These are phyloP conservation scores for Xanthoconium stramineum DNA, from an alignment of 768 basidiomycete genomes.

Conservation along the genomic window DNA sequence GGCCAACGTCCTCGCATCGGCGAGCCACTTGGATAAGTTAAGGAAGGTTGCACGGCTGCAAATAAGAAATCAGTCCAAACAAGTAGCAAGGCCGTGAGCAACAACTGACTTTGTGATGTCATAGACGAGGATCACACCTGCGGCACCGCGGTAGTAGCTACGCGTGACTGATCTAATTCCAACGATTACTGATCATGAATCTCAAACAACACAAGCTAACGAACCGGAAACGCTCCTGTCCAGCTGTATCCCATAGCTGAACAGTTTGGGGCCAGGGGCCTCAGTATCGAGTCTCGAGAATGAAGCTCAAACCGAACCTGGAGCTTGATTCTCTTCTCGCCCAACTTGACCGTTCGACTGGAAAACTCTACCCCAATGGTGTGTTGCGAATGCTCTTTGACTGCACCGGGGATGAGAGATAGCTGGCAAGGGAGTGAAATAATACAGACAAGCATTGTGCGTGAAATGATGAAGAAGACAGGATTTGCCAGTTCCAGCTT, in stretches of 20 bases:
- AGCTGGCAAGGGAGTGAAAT: not conserved
- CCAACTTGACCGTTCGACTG: constrained; percentile 87
- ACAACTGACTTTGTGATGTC: constrained; percentile 79
- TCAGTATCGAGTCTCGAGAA: constrained; percentile 7
- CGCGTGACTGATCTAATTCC: constrained; percentile 77
- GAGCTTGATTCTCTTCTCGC: constrained; percentile 92
- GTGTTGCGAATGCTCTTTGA: constrained; percentile 95
- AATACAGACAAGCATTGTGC: constrained; percentile 85
- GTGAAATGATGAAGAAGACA: constrained; percentile 96
- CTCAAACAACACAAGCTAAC: constrained; percentile 13
- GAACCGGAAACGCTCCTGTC: constrained; percentile 91
- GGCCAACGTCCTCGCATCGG: constrained; percentile 89
- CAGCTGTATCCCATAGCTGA: constrained; percentile 96
- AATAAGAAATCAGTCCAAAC: not conserved
- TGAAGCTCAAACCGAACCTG: constrained; percentile 56
- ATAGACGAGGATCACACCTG: constrained; percentile 88
- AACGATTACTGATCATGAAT: constrained; percentile 10
- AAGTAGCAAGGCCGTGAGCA: not conserved
- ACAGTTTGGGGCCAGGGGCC: constrained; percentile 9
- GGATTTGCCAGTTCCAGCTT: constrained; percentile 96
- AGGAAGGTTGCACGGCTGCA: constrained; percentile 82
- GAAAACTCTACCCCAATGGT: constrained; percentile 99
- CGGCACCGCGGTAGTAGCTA: constrained; percentile 94
- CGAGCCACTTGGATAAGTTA: constrained; percentile 84
- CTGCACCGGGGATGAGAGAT: constrained; percentile 40